phyloP scores from a whole-genome alignment of 768 basidiomycete species.

The Fomitopsis serialis region DNA sequence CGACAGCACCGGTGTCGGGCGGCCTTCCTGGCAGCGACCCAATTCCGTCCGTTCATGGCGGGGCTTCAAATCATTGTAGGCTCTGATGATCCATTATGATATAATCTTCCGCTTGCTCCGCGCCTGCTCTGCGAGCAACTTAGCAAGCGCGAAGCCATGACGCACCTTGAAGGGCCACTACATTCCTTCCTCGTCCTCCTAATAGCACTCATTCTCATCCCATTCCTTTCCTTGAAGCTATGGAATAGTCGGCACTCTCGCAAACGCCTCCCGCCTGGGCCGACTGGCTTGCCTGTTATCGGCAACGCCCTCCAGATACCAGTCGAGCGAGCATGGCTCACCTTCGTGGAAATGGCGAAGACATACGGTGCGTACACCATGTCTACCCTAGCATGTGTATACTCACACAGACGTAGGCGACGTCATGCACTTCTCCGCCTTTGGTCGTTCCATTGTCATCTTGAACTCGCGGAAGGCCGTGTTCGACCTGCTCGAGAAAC shows the following conservation, averaged over 20 bases:
- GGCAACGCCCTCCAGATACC: conserved; percentile 18
- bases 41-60: no score
- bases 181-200: not conserved
- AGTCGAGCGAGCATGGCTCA: not conserved
- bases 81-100: no score
- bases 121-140: no score
- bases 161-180: no score
- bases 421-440: conserved; percentile 11
- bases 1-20: no score
- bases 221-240: no score
- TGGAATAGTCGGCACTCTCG: not conserved
- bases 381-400: no score
- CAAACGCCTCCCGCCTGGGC: conserved; percentile 19
- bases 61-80: no score
- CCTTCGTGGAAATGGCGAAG: not conserved
- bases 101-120: no score
- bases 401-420: conserved; percentile 1
- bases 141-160: no score
- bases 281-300: conserved; percentile 18
- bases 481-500: conserved; percentile 17
- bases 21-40: no score
- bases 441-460: conserved; percentile 11
- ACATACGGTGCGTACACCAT: not conserved
- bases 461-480: conserved; percentile 6
- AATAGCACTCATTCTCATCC: no score